Conservation (phyloP, 2,329 filamentous ascomycete species). For the Biscogniauxia sp. region DNA sequence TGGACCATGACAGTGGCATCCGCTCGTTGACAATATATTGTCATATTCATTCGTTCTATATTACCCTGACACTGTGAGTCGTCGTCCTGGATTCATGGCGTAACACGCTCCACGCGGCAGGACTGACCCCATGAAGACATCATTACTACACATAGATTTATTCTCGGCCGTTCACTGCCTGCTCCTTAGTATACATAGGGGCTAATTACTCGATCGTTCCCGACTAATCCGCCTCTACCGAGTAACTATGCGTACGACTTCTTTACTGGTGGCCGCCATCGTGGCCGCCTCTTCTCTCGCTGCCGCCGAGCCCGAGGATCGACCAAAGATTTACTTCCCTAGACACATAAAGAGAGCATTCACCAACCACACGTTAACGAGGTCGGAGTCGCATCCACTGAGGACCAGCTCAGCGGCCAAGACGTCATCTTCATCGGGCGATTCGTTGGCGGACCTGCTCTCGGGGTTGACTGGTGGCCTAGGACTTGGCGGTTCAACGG, state of each 20-base stretch:
- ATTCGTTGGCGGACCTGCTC: conserved; percentile 9
- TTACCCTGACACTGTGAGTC: conserved; percentile 39
- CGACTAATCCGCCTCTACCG: conserved; percentile 3
- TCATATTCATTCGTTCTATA: conserved; percentile 48
- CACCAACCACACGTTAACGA: conserved; percentile 33
- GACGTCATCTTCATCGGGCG: conserved; percentile 19
- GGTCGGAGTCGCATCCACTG: conserved; percentile 22
- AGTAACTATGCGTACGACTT: conserved; percentile 28
- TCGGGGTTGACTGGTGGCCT: conserved; percentile 2
- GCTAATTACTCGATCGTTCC: conserved; percentile 1
- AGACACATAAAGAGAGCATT: conserved; percentile 41
- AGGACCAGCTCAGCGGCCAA: conserved; percentile 15
- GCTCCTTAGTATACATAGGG: not conserved
- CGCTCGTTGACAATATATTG: conserved; percentile 42
- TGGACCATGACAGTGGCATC: conserved; percentile 22
- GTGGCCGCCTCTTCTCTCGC: conserved; percentile 38
- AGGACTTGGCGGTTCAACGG: not conserved
- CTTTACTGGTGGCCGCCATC: conserved; percentile 35
- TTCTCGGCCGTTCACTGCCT: not conserved
- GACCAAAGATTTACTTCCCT: conserved; percentile 44
- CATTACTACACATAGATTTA: conserved; percentile 18
- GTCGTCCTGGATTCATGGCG: conserved; percentile 2
- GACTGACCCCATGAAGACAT: conserved; percentile 20
- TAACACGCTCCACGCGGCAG: conserved; percentile 6
- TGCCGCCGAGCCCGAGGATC: conserved; percentile 33